A percentile compares a stretch with the other conserved stretches of the same genome.
These are phyloP conservation scores for Solanum hybrid DNA, from an alignment of 305 asterid species.

Conservation along the genomic window DNA sequence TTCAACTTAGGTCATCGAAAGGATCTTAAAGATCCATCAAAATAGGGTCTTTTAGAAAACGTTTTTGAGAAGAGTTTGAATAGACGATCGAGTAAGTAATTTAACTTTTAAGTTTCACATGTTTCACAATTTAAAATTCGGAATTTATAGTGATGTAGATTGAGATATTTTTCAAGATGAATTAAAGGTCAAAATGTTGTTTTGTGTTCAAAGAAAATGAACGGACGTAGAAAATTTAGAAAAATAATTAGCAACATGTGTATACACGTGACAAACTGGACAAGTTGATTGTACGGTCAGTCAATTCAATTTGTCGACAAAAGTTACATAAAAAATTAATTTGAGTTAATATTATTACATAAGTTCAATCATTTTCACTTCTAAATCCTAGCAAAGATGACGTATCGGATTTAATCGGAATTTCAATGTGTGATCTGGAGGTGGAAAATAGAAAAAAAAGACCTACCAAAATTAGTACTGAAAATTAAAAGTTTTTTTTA, in stretches of 20 bases:
- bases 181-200: background rate
- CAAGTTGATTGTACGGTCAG: background rate
- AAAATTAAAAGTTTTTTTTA: background rate
- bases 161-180: background rate
- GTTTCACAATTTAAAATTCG: background rate
- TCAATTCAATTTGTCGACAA: background rate
- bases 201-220: background rate
- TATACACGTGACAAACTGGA: background rate
- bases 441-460: too few species aligned
- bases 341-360: background rate
- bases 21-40: background rate
- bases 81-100: background rate
- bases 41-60: rapidly evolving
- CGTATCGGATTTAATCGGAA: background rate
- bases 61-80: background rate
- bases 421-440: too few species aligned
- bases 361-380: background rate
- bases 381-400: background rate
- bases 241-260: background rate
- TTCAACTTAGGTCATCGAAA: background rate
- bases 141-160: background rate
- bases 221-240: background rate
- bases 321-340: background rate
- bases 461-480: background rate
- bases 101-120: background rate